These are phyloP conservation scores for Tetrapisispora arboricola DNA, from an alignment of 805 yeast genomes.

Conservation along the genomic window DNA sequence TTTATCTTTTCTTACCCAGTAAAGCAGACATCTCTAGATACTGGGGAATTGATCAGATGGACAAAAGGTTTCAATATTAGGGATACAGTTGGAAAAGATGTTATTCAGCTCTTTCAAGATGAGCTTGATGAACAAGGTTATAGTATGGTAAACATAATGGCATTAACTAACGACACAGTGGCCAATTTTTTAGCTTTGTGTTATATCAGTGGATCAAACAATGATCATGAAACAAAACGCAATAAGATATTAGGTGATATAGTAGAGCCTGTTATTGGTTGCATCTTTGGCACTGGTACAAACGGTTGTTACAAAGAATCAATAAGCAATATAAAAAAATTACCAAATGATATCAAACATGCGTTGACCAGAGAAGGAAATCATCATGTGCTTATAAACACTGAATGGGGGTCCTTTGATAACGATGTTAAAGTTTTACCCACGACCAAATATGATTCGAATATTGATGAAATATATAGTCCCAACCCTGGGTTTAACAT, in stretches of 20 bases:
- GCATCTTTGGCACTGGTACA: constrained; percentile 95
- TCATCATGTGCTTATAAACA: constrained; percentile 76
- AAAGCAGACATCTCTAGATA: constrained; percentile 66
- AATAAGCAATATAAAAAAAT: constrained; percentile 60
- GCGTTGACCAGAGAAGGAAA: constrained; percentile 35
- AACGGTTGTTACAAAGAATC: constrained; percentile 90
- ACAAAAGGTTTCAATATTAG: constrained; percentile 85
- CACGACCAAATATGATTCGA: constrained; percentile 62
- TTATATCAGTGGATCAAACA: constrained; percentile 36
- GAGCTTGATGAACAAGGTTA: constrained; percentile 50
- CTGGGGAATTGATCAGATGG: constrained; percentile 86
- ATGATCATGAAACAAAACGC: constrained; percentile 33
- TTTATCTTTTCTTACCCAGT: constrained; percentile 95
- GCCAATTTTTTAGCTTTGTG: constrained; percentile 87
- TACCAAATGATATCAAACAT: constrained; percentile 37
- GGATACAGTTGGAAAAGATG: constrained; percentile 79
- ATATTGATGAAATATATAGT: constrained; percentile 55
- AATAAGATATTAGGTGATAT: constrained; percentile 45
- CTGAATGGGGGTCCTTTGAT: constrained; percentile 98
- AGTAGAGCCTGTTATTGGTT: constrained; percentile 73
- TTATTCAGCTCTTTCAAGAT: constrained; percentile 60
- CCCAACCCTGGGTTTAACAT: constrained; percentile 81
- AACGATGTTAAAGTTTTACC: constrained; percentile 71
- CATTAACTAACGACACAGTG: constrained; percentile 91
- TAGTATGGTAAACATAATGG: constrained; percentile 59